Base-by-base conservation (phyloP, 2,329 filamentous ascomycete species). In the Claviceps digitariae region DNA sequence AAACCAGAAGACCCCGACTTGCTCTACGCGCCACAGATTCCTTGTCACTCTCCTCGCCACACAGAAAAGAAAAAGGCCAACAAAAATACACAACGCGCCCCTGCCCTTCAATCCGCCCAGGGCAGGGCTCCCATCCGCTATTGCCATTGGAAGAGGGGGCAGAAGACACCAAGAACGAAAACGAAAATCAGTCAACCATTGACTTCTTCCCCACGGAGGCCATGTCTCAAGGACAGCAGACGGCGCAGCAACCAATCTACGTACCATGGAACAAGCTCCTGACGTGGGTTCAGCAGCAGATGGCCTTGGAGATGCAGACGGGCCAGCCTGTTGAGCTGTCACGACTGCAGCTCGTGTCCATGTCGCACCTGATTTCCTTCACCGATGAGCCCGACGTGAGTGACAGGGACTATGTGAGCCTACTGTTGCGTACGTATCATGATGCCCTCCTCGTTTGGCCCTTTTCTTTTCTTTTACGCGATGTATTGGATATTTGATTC, bases 271-370 rank as follows among this genome's bases (percentile, higher is more conserved):
- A 57, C n/a, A 61, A 60, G 20, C 58, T 75, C 51, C 67, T 67
- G 50, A 60, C 58, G 17, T 75, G 69, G 69, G 64, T 74, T 52
- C 65, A 67, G 25, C 47, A 63, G 21, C 70, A 76, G 50, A 71
- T 72, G 53, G 60, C 62, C 2, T 62, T 60, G 45, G 68, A 72
- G 59, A 58, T 53, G 10, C 38, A 58, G 7, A 56, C 64, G 38
- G 63, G 62, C 7, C 41, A 57, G 15, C 68, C 72, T 0, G 64
- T 69, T 1, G 66, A 67, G 0, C 59, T 77, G 31, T 67, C 67
- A 0, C 62, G 64, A 4, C 57, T 61, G 4, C 68, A 78, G 59
- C 61, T 64, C 10, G 61, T 64, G 41, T 70, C 73, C 17, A 60
- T 80, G 27, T 62, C 66, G 1, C 61, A 67, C 5, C 65, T 79